phyloP scores from a whole-genome alignment of 306 rosid genomes.

The Ochetophila trinervis region DNA sequence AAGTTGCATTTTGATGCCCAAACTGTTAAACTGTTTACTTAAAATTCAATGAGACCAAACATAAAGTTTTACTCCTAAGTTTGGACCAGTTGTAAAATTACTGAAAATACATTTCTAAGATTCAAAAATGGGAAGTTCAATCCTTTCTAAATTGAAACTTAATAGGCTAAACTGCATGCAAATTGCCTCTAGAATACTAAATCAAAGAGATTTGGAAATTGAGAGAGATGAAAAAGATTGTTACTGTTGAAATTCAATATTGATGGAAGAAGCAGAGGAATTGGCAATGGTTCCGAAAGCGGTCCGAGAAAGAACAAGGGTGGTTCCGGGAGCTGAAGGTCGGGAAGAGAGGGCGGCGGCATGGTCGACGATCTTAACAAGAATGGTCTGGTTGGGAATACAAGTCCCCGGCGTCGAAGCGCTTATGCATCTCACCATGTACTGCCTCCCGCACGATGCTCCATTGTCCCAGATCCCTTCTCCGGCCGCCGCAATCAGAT shows the following conservation, averaged over 20 bases:
- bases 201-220: too few species aligned
- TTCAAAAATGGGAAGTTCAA: too few species aligned
- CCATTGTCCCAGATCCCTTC: conserved; percentile 93
- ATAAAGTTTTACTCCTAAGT: too few species aligned
- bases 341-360: not conserved
- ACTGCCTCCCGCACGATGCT: conserved; percentile 84
- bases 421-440: conserved; percentile 69
- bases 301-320: conserved; percentile 51
- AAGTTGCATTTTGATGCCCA: too few species aligned
- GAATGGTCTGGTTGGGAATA: conserved; percentile 46
- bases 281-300: conserved; percentile 57
- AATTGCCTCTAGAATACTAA: too few species aligned
- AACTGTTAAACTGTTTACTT: too few species aligned
- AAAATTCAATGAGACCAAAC: too few species aligned
- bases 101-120: too few species aligned
- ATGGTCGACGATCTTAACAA: conserved; percentile 59
- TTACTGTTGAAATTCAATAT: conserved; percentile 74
- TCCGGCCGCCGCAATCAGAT: conserved; percentile 66
- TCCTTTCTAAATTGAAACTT: too few species aligned
- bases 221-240: too few species aligned
- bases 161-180: too few species aligned
- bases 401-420: conserved; percentile 55
- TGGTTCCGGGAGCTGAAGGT: conserved; percentile 33
- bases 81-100: too few species aligned
- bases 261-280: conserved; percentile 31